Conservation (phyloP, 805 yeast genomes). For the Lipomyces mesembrius region DNA sequence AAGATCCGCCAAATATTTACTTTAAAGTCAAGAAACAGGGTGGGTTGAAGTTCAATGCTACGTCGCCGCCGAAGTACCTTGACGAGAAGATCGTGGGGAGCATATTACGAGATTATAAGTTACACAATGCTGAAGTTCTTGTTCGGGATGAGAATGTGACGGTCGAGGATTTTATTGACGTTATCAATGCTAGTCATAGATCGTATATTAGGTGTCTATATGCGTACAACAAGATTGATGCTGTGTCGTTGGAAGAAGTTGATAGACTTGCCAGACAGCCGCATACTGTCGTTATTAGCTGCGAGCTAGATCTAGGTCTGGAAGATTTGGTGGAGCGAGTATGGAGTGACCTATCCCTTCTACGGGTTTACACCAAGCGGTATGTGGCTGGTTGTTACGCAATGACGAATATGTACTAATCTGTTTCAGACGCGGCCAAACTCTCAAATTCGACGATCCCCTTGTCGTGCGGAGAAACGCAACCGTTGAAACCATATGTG, state of each 20-base stretch:
- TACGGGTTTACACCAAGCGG: slow-evolving; percentile 81
- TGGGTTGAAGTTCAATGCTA: slow-evolving; percentile 82
- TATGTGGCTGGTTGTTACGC: slow-evolving; percentile 4
- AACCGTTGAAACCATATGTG: slow-evolving; percentile 84
- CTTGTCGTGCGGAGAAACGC: slow-evolving; percentile 84
- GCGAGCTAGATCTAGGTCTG: slow-evolving; percentile 84
- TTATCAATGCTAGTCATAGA: slow-evolving; percentile 83
- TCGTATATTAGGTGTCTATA: slow-evolving; percentile 89
- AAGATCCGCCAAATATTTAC: slow-evolving; percentile 76
- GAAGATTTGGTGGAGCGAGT: slow-evolving; percentile 89
- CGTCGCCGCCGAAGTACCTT: slow-evolving; percentile 78
- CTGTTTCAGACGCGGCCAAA: slow-evolving; percentile 64
- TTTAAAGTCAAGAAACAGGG: slow-evolving; percentile 84
- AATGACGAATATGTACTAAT: background rate
- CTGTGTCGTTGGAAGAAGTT: slow-evolving; percentile 91
- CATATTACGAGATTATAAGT: slow-evolving; percentile 63
- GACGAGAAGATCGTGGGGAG: slow-evolving; percentile 79
- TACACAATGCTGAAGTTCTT: slow-evolving; percentile 92
- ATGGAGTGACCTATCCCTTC: slow-evolving; percentile 82
- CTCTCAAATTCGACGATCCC: slow-evolving; percentile 85
- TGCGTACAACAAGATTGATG: slow-evolving; percentile 93
- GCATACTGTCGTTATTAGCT: slow-evolving; percentile 90
- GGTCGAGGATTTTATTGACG: slow-evolving; percentile 90
- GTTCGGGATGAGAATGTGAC: slow-evolving; percentile 87
- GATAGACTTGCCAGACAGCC: slow-evolving; percentile 92